Evolutionary conservation across 2,329 filamentous ascomycete genomes (phyloP), one percentile per base, ranked within the genome.

Genomic region (Cercospora sp.): DNA sequence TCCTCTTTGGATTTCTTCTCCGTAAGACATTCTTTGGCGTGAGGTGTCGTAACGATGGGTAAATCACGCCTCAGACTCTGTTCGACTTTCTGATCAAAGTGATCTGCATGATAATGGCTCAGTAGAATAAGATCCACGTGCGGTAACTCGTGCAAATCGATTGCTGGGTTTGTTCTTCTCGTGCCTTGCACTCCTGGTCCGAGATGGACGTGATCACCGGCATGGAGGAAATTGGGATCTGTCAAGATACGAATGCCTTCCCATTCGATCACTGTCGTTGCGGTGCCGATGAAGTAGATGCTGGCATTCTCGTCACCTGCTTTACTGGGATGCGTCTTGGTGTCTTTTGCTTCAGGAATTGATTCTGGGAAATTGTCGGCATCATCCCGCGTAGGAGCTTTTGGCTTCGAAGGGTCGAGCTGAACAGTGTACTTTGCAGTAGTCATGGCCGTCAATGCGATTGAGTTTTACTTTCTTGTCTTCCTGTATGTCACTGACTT

Each of bases 151-250:
- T 87, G 81, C 5, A 90, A 75, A 66, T 89, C 84, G 16, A 90
- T 81, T 0, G 86, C 86, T 23, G 88, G 88, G 69, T 90, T 85
- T 0, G 85, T 89, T 26, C 78, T 76, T 1, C 88, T 81, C 26
- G 81, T 81, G 0, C 81, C 84, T 2, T 82, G 85, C 1, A 90
- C 87, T 0, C 87, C 87, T 0, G 88, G 88, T 0, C 88, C 89
- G 1, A 90, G 83, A 75, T 90, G 88, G 8, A 90, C 87, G 72
- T 90, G 86, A 72, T 90, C 87, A 33, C 88, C 87, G 1, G 84
- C 84, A 72, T 89, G 88, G 0, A 91, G 82, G 77, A 91, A 90
- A 77, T 90, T 89, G 8, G 87, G 86, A 31, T 82, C 85, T 0
- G 86, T 88, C 60, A 88, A 81, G 68, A 88, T 80, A 31, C 85